Percentiles rank a stretch among this genome's conserved stretches.
Conservation (phyloP, 768 basidiomycete genomes). For the Coprinopsis sp. region DNA sequence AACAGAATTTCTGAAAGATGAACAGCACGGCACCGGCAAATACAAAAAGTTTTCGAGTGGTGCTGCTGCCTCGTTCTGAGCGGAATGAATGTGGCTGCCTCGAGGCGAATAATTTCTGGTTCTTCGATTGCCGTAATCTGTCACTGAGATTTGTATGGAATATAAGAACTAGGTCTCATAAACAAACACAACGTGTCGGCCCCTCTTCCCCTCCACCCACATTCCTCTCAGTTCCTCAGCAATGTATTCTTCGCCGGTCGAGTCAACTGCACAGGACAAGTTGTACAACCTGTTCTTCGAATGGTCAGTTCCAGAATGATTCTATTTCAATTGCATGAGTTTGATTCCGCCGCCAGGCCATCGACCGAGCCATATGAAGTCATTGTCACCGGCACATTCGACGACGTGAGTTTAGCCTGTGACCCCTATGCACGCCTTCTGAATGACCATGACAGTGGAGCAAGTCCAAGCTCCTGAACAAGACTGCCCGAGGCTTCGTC, state of each 20-base stretch:
- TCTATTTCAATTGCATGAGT: conserved; percentile 6
- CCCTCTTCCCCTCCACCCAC: conserved; percentile 3
- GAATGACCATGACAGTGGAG: conserved; percentile 47
- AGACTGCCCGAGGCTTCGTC: conserved; percentile 50
- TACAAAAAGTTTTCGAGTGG: too few relatives aligned
- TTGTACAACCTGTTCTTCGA: conserved; percentile 48
- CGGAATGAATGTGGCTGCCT: too few relatives aligned
- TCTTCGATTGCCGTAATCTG: background rate
- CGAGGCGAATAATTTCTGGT: background rate
- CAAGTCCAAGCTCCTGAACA: conserved; percentile 49
- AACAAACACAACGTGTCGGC: background rate
- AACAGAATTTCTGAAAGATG: too few relatives aligned
- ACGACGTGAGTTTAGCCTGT: conserved; percentile 49
- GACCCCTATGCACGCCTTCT: conserved; percentile 11
- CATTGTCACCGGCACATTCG: conserved; percentile 74
- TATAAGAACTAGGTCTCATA: background rate
- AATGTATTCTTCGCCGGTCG: conserved; percentile 6
- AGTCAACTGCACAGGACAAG: conserved; percentile 28
- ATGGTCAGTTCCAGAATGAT: conserved; percentile 35
- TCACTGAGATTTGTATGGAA: too few relatives aligned
- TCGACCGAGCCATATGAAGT: conserved; percentile 50
- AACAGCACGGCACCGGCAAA: too few relatives aligned
- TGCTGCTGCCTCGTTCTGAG: too few relatives aligned
- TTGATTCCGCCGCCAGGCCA: conserved; percentile 43
- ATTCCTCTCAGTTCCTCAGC: conserved; percentile 7